These are phyloP conservation scores for Diaporthe australafricana DNA, from an alignment of 2,329 filamentous ascomycete genomes.

Conservation along the genomic window DNA sequence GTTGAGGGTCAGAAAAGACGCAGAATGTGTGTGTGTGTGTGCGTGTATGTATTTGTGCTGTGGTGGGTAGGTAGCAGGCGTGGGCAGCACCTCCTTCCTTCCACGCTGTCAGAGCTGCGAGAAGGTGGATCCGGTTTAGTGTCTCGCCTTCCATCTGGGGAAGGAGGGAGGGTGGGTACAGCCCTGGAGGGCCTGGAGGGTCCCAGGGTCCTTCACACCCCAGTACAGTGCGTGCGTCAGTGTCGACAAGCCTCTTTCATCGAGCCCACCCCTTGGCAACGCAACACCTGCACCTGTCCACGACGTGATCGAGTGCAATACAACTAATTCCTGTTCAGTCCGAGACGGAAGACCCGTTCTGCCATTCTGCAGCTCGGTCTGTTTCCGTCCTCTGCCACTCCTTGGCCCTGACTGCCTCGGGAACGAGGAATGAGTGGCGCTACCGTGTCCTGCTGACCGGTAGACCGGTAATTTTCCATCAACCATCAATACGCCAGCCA, in stretches of 20 bases:
- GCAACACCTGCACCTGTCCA: not conserved
- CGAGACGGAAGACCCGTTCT: not conserved
- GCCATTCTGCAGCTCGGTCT: conserved; percentile 2
- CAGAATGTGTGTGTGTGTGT: not conserved
- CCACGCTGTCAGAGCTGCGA: conserved; percentile 10
- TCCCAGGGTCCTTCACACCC: no score
- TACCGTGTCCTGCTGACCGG: conserved; percentile 16
- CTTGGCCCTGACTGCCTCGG: not conserved
- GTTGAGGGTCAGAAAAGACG: not conserved
- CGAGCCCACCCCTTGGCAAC: not conserved
- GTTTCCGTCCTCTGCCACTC: not conserved
- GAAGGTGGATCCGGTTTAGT: conserved; percentile 6
- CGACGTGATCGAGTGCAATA: not conserved
- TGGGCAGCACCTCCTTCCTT: conserved; percentile 12
- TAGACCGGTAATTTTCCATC: conserved; percentile 27
- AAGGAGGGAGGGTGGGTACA: not conserved
- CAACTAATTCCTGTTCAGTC: not conserved
- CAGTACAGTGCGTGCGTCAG: not conserved
- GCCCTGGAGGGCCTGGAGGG: conserved; percentile 8
- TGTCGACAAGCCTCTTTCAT: not conserved
- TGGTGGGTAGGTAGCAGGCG: not conserved
- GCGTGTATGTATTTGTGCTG: no score
- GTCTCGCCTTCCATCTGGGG: conserved; percentile 5
- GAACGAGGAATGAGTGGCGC: not conserved
- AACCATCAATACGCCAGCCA: not conserved